A percentile compares a stretch with the other conserved stretches of the same genome.
Conservation (phyloP, 192 early-diverging fungal genomes). For the Linnemannia schmuckeri region DNA sequence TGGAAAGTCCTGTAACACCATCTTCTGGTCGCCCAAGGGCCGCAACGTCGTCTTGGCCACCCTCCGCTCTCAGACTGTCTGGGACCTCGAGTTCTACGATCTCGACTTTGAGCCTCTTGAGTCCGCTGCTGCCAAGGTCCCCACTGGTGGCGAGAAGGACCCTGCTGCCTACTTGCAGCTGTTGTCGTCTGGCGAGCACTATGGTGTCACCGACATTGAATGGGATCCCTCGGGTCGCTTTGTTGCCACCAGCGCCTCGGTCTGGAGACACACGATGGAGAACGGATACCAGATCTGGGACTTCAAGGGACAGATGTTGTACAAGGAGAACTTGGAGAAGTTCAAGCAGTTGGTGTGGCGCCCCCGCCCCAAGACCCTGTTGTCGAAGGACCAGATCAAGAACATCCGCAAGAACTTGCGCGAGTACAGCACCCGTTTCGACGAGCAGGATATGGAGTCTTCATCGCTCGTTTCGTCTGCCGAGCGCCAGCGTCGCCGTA, state of each 20-base stretch:
- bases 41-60: slow-evolving; percentile 92
- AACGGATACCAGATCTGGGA: slow-evolving; percentile 95
- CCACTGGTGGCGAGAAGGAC: slow-evolving; percentile 57
- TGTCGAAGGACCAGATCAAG: slow-evolving; percentile 83
- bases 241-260: slow-evolving; percentile 86
- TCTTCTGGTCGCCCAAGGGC: slow-evolving; percentile 97
- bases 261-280: slow-evolving; percentile 89
- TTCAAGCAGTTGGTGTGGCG: slow-evolving; percentile 98
- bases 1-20: slow-evolving; percentile 83
- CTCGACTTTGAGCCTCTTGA: slow-evolving; percentile 79
- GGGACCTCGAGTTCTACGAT: slow-evolving; percentile 96
- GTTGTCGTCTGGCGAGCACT: slow-evolving; percentile 89
- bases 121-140: slow-evolving; percentile 68
- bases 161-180: slow-evolving; percentile 69
- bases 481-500: slow-evolving; percentile 79
- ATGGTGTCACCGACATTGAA: slow-evolving; percentile 94
- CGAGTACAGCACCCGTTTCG: slow-evolving; percentile 89
- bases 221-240: slow-evolving; percentile 99
- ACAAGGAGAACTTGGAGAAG: slow-evolving; percentile 78
- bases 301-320: slow-evolving; percentile 86
- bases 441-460: slow-evolving; percentile 87
- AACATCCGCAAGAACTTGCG: slow-evolving; percentile 93
- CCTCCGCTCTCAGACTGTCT: slow-evolving; percentile 76
- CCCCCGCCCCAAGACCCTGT: slow-evolving; percentile 88
- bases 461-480: slow-evolving; percentile 79